Evolutionary conservation across 2,329 filamentous ascomycete genomes (phyloP).

Genomic region (Cryoendolithus antarcticus): DNA sequence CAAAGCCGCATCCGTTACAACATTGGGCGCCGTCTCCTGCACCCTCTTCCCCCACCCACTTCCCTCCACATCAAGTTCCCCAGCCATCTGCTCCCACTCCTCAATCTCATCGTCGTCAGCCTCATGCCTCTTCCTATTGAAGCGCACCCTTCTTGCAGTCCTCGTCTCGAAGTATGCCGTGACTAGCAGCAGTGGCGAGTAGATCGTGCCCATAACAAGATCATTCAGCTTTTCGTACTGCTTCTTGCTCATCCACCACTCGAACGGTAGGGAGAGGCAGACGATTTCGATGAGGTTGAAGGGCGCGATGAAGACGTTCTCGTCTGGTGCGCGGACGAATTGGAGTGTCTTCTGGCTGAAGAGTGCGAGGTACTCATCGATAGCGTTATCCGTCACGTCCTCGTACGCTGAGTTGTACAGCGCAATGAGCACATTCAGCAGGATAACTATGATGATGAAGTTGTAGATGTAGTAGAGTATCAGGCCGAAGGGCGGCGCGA

Average conservation of each 20-base stretch:
- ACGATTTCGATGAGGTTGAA: constrained; percentile 90
- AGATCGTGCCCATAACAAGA: constrained; percentile 72
- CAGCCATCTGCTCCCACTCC: constrained; percentile 80
- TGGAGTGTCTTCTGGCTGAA: constrained; percentile 93
- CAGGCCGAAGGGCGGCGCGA: constrained; percentile 83
- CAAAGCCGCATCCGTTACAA: constrained; percentile 67
- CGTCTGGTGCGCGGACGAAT: constrained; percentile 90
- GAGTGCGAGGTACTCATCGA: constrained; percentile 88
- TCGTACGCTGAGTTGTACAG: constrained; percentile 95
- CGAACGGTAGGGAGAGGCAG: constrained; percentile 63
- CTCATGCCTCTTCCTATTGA: constrained; percentile 68
- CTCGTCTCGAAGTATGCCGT: constrained; percentile 50
- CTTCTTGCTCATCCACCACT: constrained; percentile 82
- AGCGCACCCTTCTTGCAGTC: constrained; percentile 28
- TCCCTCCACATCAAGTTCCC: constrained; percentile 63
- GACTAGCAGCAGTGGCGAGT: constrained; percentile 69
- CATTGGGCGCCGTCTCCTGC: constrained; percentile 61
- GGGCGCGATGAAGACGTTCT: constrained; percentile 95
- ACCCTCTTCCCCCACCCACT: constrained; percentile 81
- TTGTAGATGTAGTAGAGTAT: constrained; percentile 97
- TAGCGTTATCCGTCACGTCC: constrained; percentile 83
- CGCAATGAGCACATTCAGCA: constrained; percentile 92
- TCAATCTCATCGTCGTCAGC: constrained; percentile 79
- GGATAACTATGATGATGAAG: constrained; percentile 88
- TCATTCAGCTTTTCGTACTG: constrained; percentile 77